phyloP scores from a whole-genome alignment of 306 rosid species.

The Begonia masoniana region DNA sequence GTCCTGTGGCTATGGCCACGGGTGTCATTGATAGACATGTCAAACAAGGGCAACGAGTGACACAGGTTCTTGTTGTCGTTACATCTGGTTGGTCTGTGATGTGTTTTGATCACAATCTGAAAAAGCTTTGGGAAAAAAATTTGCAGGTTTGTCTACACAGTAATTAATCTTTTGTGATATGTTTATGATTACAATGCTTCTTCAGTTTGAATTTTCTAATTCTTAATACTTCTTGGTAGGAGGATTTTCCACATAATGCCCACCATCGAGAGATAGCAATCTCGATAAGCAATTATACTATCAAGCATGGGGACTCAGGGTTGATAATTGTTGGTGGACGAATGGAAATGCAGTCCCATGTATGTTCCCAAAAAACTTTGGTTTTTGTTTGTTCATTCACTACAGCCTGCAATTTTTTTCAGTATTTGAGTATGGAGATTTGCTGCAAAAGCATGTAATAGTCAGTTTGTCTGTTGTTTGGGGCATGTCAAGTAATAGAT shows the following conservation, averaged over 20 bases:
- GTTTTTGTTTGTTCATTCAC: conserved; percentile 6
- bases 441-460: no score
- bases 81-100: conserved; percentile 94
- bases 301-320: conserved; percentile 91
- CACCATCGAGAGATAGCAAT: conserved; percentile 91
- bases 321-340: conserved; percentile 92
- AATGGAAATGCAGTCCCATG: conserved; percentile 95
- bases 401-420: no score
- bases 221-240: conserved; percentile 29
- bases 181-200: not conserved
- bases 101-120: conserved; percentile 95
- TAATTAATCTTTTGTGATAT: not conserved
- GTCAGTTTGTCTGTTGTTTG: no score
- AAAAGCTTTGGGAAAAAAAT: conserved; percentile 81
- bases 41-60: conserved; percentile 50
- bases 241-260: conserved; percentile 92
- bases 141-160: conserved; percentile 52
- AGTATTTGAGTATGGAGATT: no score
- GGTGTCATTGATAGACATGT: conserved; percentile 58
- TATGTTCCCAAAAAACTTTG: conserved; percentile 22
- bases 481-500: no score
- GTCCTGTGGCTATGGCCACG: conserved; percentile 90
- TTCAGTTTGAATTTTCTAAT: not conserved
- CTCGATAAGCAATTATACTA: conserved; percentile 74
- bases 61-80: conserved; percentile 85